Base-by-base conservation (phyloP, 2,329 filamentous ascomycete species). In the Mollisiaceae sp. region DNA sequence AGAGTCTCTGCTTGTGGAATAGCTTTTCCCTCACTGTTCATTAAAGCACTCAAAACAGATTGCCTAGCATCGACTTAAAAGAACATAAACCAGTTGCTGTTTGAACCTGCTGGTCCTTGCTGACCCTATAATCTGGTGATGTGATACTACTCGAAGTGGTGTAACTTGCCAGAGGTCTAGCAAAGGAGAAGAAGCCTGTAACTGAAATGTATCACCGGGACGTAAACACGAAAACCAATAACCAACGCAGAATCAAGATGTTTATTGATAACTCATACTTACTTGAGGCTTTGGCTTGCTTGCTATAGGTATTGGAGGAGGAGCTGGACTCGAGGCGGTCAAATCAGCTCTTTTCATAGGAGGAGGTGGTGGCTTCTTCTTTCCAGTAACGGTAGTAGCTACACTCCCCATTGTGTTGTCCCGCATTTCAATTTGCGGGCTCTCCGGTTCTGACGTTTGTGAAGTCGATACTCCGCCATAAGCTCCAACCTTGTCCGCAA, bases 311-410 rank as follows among this genome's bases (percentile, higher is more conserved):
- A 75, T 74, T 15, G 71, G 72, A 27, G 73, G 74, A 18, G 74
- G 70, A 12, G 35, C 41, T 47, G 56, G 39, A 45, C 41, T 54
- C 36, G 32, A 59, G 27, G 63, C 67, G 27, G 65, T 45, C 20
- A 74, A 65, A 8, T 69, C 69, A 18, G 67, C 60, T 43, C 59
- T 74, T 63, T 74, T 78, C 60, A 71, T 71, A 15, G 76, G 75
- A 6, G 75, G 76, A 14, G 76, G 76, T 8, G 76, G 75, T n/a
- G 75, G 73, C 45, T 77, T 77, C 68, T 77, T 78, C 64, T 74
- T 75, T 5, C 67, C 70, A 15, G 68, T 14, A 12, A 62, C 59
- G 11, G 54, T 63, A 20, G 57, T 24, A 15, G 36, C 62, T 20
- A 64, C 58, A 12, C 41, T 56, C 36, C 20, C 41, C 52, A 35